These are phyloP conservation scores for Ceratonia siliqua DNA, from an alignment of 306 rosid genomes.

Conservation along the genomic window DNA sequence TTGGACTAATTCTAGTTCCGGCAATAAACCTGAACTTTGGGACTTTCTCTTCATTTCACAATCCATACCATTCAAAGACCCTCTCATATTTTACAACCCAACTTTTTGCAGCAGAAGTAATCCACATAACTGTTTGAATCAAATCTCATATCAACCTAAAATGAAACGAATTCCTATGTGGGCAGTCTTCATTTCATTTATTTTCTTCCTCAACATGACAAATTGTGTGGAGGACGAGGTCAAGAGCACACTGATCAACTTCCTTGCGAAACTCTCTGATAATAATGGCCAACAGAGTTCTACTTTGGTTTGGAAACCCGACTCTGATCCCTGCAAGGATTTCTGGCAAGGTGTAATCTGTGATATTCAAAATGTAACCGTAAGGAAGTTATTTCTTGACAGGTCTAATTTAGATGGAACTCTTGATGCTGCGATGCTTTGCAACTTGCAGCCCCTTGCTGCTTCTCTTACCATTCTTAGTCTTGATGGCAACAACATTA, in stretches of 20 bases:
- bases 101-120: background rate
- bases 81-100: background rate
- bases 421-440: slow-evolving; percentile 53
- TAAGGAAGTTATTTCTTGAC: slow-evolving; percentile 46
- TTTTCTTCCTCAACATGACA: slow-evolving; percentile 37
- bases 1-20: slow-evolving; percentile 37
- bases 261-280: slow-evolving; percentile 52
- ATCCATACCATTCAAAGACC: slow-evolving; percentile 29
- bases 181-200: slow-evolving; percentile 40
- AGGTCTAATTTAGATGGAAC: slow-evolving; percentile 49
- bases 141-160: slow-evolving; percentile 21
- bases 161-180: slow-evolving; percentile 49
- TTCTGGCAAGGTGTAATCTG: slow-evolving; percentile 61
- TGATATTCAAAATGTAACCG: slow-evolving; percentile 35
- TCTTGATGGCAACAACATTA: slow-evolving; percentile 50
- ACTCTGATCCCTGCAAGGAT: slow-evolving; percentile 69
- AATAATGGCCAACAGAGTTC: slow-evolving; percentile 25
- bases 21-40: slow-evolving; percentile 24
- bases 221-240: slow-evolving; percentile 56
- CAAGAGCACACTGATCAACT: slow-evolving; percentile 50
- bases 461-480: slow-evolving; percentile 52
- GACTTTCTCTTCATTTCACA: slow-evolving; percentile 35
- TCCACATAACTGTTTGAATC: slow-evolving; percentile 3
- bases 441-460: slow-evolving; percentile 51
- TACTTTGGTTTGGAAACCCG: slow-evolving; percentile 47